A percentile compares a stretch with the other conserved stretches of the same genome.
These are phyloP conservation scores for Emmonsia crescens DNA, from an alignment of 2,329 filamentous ascomycete species.

Conservation along the genomic window DNA sequence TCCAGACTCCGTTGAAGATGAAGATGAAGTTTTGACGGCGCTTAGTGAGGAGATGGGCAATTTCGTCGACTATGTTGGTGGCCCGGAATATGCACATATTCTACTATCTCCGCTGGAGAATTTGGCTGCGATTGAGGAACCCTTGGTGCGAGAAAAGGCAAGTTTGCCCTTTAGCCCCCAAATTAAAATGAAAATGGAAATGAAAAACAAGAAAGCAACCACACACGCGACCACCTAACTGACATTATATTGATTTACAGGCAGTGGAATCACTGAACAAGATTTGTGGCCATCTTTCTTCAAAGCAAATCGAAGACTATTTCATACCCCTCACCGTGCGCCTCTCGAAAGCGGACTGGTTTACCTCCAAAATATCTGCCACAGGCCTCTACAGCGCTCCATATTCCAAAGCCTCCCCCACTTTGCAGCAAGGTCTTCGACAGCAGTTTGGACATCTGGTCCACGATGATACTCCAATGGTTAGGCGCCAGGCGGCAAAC, in stretches of 20 bases:
- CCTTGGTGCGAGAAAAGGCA: constrained; percentile 95
- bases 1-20: constrained; percentile 94
- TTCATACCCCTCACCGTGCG: constrained; percentile 93
- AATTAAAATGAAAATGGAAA: not conserved
- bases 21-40: constrained; percentile 95
- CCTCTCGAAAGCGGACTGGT: constrained; percentile 99
- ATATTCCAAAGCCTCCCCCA: constrained; percentile 79
- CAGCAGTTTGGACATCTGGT: constrained; percentile 88
- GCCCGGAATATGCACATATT: constrained; percentile 86
- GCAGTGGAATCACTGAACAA: constrained; percentile 99
- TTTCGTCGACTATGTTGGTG: constrained; percentile 97
- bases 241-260: constrained; percentile 36
- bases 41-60: constrained; percentile 91
- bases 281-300: constrained; percentile 85
- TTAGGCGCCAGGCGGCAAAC: constrained; percentile 89
- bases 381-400: constrained; percentile 90
- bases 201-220: not conserved
- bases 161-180: constrained; percentile 9
- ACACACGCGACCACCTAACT: not conserved
- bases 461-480: constrained; percentile 98
- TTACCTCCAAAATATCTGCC: constrained; percentile 97
- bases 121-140: constrained; percentile 95
- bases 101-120: constrained; percentile 96
- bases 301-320: constrained; percentile 89
- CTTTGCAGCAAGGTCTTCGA: constrained; percentile 82